A percentile compares a stretch with the other conserved stretches of the same genome.
Evolutionary conservation across 495 filamentous ascomycete species (phyloP).

Genomic region (Poronia punctata): DNA sequence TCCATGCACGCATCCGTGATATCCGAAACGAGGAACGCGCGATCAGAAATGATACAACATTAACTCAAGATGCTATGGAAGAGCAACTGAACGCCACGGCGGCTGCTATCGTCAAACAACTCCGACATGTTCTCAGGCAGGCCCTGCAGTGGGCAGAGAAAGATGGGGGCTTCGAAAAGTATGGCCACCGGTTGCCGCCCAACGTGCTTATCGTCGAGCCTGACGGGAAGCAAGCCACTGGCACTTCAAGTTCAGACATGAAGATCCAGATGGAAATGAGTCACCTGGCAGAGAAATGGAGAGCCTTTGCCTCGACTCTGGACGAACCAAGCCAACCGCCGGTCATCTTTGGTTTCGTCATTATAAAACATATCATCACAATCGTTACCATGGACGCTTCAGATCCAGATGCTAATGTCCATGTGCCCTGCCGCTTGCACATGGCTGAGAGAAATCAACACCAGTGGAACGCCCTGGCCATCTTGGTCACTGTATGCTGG

Average conservation of each 20-base stretch:
- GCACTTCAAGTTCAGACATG: slow-evolving; percentile 9
- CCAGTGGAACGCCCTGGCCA: slow-evolving; percentile 26
- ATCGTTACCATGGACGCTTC: slow-evolving; percentile 22
- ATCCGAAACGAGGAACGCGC: slow-evolving; percentile 9
- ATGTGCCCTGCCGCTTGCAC: slow-evolving; percentile 21
- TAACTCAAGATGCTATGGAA: not conserved
- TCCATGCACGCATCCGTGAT: slow-evolving; percentile 18
- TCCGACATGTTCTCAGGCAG: slow-evolving; percentile 7
- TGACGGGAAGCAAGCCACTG: not conserved
- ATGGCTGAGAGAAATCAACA: slow-evolving; percentile 22
- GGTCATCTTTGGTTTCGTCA: slow-evolving; percentile 21
- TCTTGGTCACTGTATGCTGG: slow-evolving; percentile 26
- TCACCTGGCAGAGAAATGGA: slow-evolving; percentile 12
- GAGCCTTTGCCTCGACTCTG: not conserved
- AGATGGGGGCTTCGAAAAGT: slow-evolving; percentile 14
- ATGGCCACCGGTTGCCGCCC: slow-evolving; percentile 4
- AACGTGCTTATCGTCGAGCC: slow-evolving; percentile 16
- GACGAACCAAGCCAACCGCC: slow-evolving; percentile 6
- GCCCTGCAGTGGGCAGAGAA: slow-evolving; percentile 18
- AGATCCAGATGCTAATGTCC: slow-evolving; percentile 14
- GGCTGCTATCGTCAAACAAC: slow-evolving; percentile 9
- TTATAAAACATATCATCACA: slow-evolving; percentile 22
- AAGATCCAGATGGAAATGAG: slow-evolving; percentile 15
- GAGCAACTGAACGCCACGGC: not conserved
- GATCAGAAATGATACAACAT: not conserved